Base-by-base conservation (phyloP, 805 yeast species). In the Lachancea mirantina region DNA sequence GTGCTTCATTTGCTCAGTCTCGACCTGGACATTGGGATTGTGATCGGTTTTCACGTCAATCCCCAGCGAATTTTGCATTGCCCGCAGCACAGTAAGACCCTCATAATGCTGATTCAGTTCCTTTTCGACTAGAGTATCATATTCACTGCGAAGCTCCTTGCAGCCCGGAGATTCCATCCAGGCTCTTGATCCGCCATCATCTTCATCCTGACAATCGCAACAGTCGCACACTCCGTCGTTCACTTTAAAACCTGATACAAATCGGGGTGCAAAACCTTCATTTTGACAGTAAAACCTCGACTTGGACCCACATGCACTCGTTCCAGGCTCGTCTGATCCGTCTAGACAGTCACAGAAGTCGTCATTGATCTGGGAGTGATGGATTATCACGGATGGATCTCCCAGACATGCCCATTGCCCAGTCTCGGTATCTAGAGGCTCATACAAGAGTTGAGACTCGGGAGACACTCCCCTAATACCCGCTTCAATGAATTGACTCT, bases 291-390 rank as follows among this genome's bases (percentile, higher is more conserved):
- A 87, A 49, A 85, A 88, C 24, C 35, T 35, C 14, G 42, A 38
- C 20, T 19, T 29, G 44, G 31, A 39, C 11, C 57, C 49, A 56
- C 97, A 89, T 0, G 96, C 96, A 23, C 79, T 64, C 1, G 97
- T 89, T 0, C 96, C 96, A 0, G 96, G 96, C 56, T 92, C 97
- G 61, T 92, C 98, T 4, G 88, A 76, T 0, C 97, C 97, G 60
- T 92, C 98, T 0, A 96, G 96, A 62, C 97, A 89, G 50, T 92
- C 97, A 59, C 97, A 89, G 50, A 70, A 79, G 46, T 87, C 81
- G 56, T 92, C 96, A 54, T 89, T 89, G 46, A 89, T 69, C 49
- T 77, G 82, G 22, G 62, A 62, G 32, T 65, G 64, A 24, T 77
- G 65, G 13, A 89, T 58, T 14, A 63, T 64, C 4, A 85, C 72